A percentile compares a stretch with the other conserved stretches of the same genome.
Evolutionary conservation across 2,329 filamentous ascomycete genomes (phyloP).

Genomic region (Microdochium nivale): DNA sequence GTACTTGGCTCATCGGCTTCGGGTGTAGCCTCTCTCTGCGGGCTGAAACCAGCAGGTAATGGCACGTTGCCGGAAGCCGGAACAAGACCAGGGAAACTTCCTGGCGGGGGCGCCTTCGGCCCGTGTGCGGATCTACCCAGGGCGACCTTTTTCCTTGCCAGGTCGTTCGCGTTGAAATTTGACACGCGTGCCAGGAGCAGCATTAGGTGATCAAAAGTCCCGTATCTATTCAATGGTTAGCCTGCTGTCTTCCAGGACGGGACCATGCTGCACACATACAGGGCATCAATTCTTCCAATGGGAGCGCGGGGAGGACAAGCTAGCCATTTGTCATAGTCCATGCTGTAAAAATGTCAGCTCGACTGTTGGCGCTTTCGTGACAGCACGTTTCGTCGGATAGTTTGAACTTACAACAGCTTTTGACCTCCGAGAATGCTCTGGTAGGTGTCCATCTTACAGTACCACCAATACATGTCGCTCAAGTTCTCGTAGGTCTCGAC

Average conservation of each 20-base stretch:
- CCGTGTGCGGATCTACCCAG: background rate
- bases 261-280: slow-evolving; percentile 34
- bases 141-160: slow-evolving; percentile 58
- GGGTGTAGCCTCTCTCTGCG: slow-evolving; percentile 34
- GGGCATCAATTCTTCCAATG: slow-evolving; percentile 66
- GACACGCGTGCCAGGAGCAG: slow-evolving; percentile 72
- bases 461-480: slow-evolving; percentile 92
- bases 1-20: slow-evolving; percentile 32
- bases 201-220: slow-evolving; percentile 80
- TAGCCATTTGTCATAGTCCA: slow-evolving; percentile 75
- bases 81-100: slow-evolving; percentile 46
- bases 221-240: slow-evolving; percentile 52
- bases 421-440: slow-evolving; percentile 87
- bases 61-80: slow-evolving; percentile 40
- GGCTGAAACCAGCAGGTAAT: slow-evolving; percentile 46
- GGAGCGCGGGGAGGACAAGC: slow-evolving; percentile 80
- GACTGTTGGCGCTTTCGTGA: background rate
- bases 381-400: background rate
- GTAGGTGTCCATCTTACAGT: slow-evolving; percentile 86
- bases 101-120: slow-evolving; percentile 21
- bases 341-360: slow-evolving; percentile 35
- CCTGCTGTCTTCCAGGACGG: background rate
- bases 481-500: slow-evolving; percentile 73
- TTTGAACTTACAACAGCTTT: slow-evolving; percentile 62
- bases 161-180: slow-evolving; percentile 70